Base-by-base conservation (phyloP, 2,329 filamentous ascomycete species). In the Thelonectria blattea region DNA sequence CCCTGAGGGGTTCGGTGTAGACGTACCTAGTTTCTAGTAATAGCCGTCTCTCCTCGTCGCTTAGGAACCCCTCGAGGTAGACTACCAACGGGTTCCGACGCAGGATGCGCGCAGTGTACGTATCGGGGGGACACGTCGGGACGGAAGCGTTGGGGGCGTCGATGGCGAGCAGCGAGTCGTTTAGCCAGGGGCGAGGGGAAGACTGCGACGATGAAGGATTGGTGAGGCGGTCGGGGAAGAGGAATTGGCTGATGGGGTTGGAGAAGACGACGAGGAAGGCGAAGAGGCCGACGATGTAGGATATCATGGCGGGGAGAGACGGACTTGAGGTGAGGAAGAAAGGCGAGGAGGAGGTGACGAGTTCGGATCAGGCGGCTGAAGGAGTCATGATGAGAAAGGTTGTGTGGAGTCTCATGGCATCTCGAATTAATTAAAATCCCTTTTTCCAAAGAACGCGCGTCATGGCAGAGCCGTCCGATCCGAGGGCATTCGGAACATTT, bases 31-130 rank as follows among this genome's bases (percentile, higher is more conserved):
- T 80, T 15, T 82, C 78, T 2, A 85, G 72, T 18, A 86, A 69
- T 65, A 84, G 80, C 32, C 65, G 61, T 50, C 79, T 76, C 69
- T 86, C 83, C 4, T 71, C 72, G 9, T 65, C 61, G 14, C 74
- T 77, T 54, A 86, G 63, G 64, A 86, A 86, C 17, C 79, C 75
- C 71, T 85, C 81, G 12, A 86, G 72, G 61, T 86, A 86, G 4
- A 86, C 67, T 2, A 86, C 81, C 39, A 86, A 69, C 18, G 84
- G 83, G 56, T 80, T 79, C 55, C 79, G 77, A 46, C 77, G 83
- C 57, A 81, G 70, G 22, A 85, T 75, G 56, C 82, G 80, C 43
- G 82, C 77, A 1, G 74, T 72, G 68, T 84, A 83, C 2, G 74
- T 64, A 59, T 83, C 77, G 1, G 73, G 67, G 0, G 71, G 68